These are phyloP conservation scores for Zhuliangozyma parablackwelliae DNA, from an alignment of 1,139 yeast species.

Conservation along the genomic window DNA sequence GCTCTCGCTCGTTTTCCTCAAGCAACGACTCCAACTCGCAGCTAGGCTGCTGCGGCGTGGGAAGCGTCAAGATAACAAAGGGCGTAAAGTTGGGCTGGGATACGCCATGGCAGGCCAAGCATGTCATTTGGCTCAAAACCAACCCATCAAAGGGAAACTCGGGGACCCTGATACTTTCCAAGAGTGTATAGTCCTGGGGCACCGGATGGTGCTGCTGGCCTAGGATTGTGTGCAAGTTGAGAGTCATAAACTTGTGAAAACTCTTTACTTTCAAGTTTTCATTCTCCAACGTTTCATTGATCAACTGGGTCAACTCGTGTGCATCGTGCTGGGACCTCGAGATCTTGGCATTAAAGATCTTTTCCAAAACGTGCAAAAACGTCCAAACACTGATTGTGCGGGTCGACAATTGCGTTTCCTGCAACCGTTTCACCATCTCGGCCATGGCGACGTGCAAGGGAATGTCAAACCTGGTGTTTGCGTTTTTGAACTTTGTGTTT, in stretches of 20 bases:
- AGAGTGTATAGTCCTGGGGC: conserved; percentile 13
- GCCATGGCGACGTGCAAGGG: conserved; percentile 59
- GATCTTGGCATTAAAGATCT: conserved; percentile 71
- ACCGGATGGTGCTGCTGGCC: conserved; percentile 7
- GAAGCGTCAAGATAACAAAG: conserved; percentile 68
- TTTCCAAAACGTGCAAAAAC: conserved; percentile 65
- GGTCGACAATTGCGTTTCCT: conserved; percentile 54
- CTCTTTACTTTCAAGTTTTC: conserved; percentile 48
- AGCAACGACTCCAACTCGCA: conserved; percentile 54
- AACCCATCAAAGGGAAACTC: conserved; percentile 74
- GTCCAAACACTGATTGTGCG: conserved; percentile 74
- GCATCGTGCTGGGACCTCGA: conserved; percentile 91
- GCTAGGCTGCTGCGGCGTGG: conserved; percentile 58
- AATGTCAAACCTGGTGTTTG: conserved; percentile 29
- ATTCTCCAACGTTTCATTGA: conserved; percentile 71
- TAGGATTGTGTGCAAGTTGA: conserved; percentile 26
- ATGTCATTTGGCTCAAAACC: conserved; percentile 60
- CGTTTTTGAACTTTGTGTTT: conserved; percentile 24
- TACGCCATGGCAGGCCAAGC: conserved; percentile 60
- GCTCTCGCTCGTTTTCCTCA: conserved; percentile 57
- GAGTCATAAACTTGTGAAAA: conserved; percentile 11
- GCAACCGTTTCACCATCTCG: conserved; percentile 51
- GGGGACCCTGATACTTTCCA: conserved; percentile 38
- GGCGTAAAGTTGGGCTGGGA: conserved; percentile 60
- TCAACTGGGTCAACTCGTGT: conserved; percentile 79